These are phyloP conservation scores for Neurospora sp. DNA, from an alignment of 495 filamentous ascomycete genomes.

Conservation along the genomic window DNA sequence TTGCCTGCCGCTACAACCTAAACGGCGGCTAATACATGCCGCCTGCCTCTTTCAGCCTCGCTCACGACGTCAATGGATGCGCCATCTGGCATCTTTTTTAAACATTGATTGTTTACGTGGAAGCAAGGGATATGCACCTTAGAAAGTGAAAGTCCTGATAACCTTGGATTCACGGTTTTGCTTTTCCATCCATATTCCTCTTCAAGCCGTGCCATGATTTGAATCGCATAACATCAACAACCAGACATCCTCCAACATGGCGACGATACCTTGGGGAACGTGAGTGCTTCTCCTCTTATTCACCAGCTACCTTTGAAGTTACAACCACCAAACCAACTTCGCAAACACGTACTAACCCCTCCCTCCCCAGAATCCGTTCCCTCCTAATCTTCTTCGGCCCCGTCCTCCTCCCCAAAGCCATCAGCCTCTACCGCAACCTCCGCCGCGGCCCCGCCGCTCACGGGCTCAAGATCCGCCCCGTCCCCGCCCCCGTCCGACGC, in stretches of 20 bases:
- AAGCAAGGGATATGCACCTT: neutral
- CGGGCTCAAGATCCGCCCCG: conserved; percentile 48
- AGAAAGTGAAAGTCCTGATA: neutral
- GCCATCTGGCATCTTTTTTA: neutral
- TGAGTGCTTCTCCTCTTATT: conserved; percentile 22
- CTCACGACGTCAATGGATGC: neutral
- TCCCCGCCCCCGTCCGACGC: conserved; percentile 32
- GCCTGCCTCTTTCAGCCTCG: neutral
- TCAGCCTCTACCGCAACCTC: conserved; percentile 58
- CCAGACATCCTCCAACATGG: conserved; percentile 16
- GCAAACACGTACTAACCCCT: conserved; percentile 1
- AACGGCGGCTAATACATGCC: neutral
- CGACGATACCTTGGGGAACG: conserved; percentile 36
- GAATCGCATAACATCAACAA: neutral
- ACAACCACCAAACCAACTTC: neutral
- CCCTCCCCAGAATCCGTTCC: conserved; percentile 52
- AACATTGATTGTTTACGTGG: neutral
- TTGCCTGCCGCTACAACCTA: neutral
- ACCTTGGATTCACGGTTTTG: neutral
- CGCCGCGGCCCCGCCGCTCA: conserved; percentile 34
- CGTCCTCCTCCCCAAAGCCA: conserved; percentile 62
- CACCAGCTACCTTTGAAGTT: neutral
- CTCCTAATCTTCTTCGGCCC: conserved; percentile 79
- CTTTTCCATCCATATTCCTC: neutral
- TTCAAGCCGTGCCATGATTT: neutral